Percentiles rank a stretch among this genome's conserved stretches.
Evolutionary conservation across 225 moss, liverwort and hornwort genomes (phyloP).

Genomic region (Antitrichia curtipendula): DNA sequence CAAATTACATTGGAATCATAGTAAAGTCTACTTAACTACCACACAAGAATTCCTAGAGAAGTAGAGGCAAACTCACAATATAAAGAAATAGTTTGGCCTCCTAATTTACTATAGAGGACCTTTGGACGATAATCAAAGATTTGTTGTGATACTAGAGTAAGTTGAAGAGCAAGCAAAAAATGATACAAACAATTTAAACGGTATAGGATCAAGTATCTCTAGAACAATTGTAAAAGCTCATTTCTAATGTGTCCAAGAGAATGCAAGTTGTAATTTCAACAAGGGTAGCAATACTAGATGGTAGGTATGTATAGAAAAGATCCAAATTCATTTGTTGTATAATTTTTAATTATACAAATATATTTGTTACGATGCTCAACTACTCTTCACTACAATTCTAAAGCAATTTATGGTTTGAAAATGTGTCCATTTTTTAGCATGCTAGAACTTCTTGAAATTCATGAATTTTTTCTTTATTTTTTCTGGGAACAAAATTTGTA

Average conservation of each 20-base stretch:
- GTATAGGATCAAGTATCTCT: not conserved
- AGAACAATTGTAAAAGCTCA: not conserved
- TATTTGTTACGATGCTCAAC: no score
- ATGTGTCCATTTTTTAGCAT: not conserved
- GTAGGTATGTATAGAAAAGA: not conserved
- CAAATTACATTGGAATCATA: not conserved
- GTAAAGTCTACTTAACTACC: not conserved
- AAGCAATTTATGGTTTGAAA: not conserved
- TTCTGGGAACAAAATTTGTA: accelerated
- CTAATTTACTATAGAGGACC: not conserved
- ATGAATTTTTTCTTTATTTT: not conserved
- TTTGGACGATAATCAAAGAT: not conserved
- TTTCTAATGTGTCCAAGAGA: not conserved
- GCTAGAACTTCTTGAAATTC: not conserved
- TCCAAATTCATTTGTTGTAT: not conserved
- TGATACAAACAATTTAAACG: not conserved
- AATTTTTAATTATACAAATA: not conserved
- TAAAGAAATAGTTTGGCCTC: not conserved
- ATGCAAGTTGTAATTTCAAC: not conserved
- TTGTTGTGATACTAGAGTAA: not conserved
- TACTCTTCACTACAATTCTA: accelerated
- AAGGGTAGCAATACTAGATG: not conserved
- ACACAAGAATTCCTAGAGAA: not conserved
- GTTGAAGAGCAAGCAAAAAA: not conserved
- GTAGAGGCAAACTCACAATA: not conserved